Evolutionary conservation across 805 yeast genomes (phyloP).

Genomic region (Metschnikowia cubensis): DNA sequence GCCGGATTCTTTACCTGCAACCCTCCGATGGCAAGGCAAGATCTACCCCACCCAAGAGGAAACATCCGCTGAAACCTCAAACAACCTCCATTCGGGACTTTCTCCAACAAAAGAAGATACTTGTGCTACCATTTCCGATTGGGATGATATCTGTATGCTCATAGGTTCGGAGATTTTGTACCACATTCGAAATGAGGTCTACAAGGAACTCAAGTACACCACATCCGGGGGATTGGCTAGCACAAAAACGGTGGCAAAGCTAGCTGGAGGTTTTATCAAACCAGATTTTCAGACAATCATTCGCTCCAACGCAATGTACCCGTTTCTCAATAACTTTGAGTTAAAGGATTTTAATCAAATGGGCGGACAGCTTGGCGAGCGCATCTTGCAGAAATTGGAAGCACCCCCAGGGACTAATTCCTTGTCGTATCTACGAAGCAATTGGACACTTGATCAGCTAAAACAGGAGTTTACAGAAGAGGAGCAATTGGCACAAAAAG

Average conservation of each 20-base stretch:
- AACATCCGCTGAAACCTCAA: not conserved
- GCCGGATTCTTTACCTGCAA: conserved; percentile 32
- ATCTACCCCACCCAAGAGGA: conserved; percentile 11
- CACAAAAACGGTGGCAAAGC: conserved; percentile 74
- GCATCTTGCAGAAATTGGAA: conserved; percentile 45
- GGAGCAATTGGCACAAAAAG: conserved; percentile 47
- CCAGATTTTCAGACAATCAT: conserved; percentile 86
- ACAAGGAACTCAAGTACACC: conserved; percentile 62
- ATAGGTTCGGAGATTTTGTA: conserved; percentile 61
- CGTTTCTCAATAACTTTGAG: conserved; percentile 58
- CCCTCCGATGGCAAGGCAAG: conserved; percentile 31
- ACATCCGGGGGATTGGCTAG: conserved; percentile 87
- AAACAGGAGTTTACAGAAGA: conserved; percentile 32
- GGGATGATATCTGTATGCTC: conserved; percentile 77
- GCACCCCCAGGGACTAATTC: conserved; percentile 47
- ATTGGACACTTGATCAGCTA: conserved; percentile 32
- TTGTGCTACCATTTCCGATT: conserved; percentile 29
- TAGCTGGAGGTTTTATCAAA: conserved; percentile 80
- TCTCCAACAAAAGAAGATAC: not conserved
- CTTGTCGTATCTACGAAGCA: conserved; percentile 46
- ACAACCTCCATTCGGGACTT: not conserved
- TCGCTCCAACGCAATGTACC: conserved; percentile 40
- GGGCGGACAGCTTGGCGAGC: conserved; percentile 85
- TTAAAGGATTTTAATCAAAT: conserved; percentile 80
- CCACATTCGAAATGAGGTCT: conserved; percentile 52